Percentiles rank a stretch among this genome's conserved stretches.
Conservation (phyloP, 805 yeast species). For the Barnettozyma botsteinii region DNA sequence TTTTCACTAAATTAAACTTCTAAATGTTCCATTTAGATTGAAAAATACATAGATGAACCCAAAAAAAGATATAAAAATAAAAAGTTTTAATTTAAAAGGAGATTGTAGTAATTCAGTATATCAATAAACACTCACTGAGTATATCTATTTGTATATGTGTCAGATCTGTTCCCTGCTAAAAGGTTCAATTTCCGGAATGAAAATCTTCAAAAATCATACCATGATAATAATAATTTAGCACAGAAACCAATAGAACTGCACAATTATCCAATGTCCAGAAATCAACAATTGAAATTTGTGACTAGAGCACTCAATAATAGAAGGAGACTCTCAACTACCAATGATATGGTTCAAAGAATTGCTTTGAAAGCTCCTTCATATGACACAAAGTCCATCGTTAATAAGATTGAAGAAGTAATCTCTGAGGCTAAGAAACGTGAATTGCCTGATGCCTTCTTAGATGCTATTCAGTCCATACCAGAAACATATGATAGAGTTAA, state of each 20-base stretch:
- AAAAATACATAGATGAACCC: not conserved
- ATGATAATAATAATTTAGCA: not conserved
- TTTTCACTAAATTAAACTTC: conserved; percentile 95
- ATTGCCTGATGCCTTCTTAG: conserved; percentile 16
- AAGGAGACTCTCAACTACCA: not conserved
- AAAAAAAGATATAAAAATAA: conserved; percentile 1
- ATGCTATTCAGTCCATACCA: conserved; percentile 27
- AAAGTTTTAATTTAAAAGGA: not conserved
- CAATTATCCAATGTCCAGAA: not conserved
- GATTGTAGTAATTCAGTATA: not conserved
- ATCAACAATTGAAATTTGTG: no score
- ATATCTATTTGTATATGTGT: no score
- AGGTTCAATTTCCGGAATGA: no score
- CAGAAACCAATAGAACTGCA: not conserved
- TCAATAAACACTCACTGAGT: no score
- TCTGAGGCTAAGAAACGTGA: conserved; percentile 30
- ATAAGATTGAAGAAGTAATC: conserved; percentile 24
- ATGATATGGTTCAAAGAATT: conserved; percentile 5
- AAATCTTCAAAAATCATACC: not conserved
- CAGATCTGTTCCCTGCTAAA: no score
- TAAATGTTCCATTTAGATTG: conserved; percentile 29
- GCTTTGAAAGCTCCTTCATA: conserved; percentile 28
- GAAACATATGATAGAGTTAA: conserved; percentile 22
- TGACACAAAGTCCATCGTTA: conserved; percentile 29
- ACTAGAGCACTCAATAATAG: no score